Conservation (phyloP, 2,329 filamentous ascomycete species). For the Geosmithia flava region DNA sequence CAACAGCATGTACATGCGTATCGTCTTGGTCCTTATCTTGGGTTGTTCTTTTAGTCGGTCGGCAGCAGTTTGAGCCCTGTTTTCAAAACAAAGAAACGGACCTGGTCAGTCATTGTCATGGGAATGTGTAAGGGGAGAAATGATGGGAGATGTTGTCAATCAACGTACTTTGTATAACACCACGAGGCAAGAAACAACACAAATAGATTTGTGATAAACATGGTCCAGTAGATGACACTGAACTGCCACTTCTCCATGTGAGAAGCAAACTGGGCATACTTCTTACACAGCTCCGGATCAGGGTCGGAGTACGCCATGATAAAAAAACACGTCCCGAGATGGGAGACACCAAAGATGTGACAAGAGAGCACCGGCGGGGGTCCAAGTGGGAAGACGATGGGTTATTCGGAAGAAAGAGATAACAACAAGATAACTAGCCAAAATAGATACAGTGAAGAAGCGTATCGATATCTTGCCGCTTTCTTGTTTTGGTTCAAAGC, state of each 20-base stretch:
- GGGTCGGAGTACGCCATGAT: constrained; percentile 3
- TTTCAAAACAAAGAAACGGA: constrained; percentile 2
- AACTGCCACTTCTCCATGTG: constrained; percentile 28
- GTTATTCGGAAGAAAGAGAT: too few relatives aligned
- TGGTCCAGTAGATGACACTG: constrained; percentile 31
- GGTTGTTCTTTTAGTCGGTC: constrained; percentile 20
- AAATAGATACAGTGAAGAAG: too few relatives aligned
- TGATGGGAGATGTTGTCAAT: not conserved
- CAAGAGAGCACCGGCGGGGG: too few relatives aligned
- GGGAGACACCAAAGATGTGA: not conserved
- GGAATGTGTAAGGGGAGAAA: not conserved
- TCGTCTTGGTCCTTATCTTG: constrained; percentile 18
- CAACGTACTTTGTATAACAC: constrained; percentile 23
- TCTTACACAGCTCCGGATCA: constrained; percentile 18
- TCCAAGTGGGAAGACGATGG: too few relatives aligned
- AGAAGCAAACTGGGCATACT: constrained; percentile 31
- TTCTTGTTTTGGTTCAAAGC: too few relatives aligned
- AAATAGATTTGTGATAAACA: constrained; percentile 30
- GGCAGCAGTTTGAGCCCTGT: constrained; percentile 21
- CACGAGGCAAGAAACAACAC: constrained; percentile 31
- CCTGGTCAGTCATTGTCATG: not conserved
- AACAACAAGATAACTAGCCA: too few relatives aligned
- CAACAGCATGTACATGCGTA: constrained; percentile 28
- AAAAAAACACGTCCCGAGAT: not conserved
- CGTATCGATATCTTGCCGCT: too few relatives aligned